Evolutionary conservation across 305 asterid genomes (phyloP).

Genomic region (Fraxinus greggii): DNA sequence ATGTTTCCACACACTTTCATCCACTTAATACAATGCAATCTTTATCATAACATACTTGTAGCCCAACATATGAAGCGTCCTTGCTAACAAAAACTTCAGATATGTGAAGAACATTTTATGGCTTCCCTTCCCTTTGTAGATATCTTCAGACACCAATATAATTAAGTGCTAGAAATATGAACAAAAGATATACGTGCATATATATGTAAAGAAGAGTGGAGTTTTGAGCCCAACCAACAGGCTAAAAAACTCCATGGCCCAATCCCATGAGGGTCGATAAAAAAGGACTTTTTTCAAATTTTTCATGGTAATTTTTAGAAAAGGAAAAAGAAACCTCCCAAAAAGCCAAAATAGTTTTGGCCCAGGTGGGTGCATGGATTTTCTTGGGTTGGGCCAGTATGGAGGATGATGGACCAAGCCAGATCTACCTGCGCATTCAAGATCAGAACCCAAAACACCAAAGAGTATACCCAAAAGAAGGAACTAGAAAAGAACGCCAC

Average conservation of each 20-base stretch:
- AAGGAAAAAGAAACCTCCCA: not conserved
- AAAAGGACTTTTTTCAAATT: not conserved
- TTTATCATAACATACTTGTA: not conserved
- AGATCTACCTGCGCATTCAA: not conserved
- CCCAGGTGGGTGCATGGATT: not conserved
- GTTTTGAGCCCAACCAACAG: not conserved
- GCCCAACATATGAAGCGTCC: not conserved
- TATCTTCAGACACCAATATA: not conserved
- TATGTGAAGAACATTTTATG: not conserved
- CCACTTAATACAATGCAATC: not conserved
- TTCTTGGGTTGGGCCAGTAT: not conserved
- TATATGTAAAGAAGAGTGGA: not conserved
- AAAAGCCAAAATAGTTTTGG: not conserved
- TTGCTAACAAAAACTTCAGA: not conserved
- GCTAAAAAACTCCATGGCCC: not conserved
- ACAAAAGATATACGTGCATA: not conserved
- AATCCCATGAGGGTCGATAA: not conserved
- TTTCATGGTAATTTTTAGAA: not conserved
- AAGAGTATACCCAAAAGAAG: not conserved
- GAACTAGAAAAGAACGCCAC: not conserved
- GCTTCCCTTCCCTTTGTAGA: not conserved
- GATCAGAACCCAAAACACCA: conserved; percentile 1
- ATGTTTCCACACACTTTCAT: not conserved
- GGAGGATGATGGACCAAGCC: not conserved
- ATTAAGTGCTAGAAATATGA: not conserved